Conservation (phyloP, 2,329 filamentous ascomycete species). For the Hymenoscyphus occultus region DNA sequence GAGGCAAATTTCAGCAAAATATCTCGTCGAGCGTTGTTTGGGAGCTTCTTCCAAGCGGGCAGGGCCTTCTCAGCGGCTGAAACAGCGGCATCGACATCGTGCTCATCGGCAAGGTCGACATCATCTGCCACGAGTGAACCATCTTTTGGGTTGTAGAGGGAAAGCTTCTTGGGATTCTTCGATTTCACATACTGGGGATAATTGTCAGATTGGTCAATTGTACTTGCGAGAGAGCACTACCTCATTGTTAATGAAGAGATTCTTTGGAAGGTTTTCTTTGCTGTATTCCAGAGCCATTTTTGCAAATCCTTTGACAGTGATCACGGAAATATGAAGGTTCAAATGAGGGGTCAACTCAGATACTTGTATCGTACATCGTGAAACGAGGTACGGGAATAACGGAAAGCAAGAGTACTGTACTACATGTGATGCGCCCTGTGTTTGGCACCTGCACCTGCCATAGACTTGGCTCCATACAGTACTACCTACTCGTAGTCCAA, state of each 20-base stretch:
- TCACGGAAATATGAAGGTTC: neutral
- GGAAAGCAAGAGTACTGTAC: neutral
- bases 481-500: neutral
- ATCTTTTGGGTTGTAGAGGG: constrained; percentile 49
- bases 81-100: constrained; percentile 45
- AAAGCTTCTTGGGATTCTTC: constrained; percentile 44
- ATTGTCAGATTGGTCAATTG: constrained; percentile 1
- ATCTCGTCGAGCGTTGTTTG: constrained; percentile 38
- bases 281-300: constrained; percentile 36
- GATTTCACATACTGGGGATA: constrained; percentile 35
- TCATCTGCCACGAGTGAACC: constrained; percentile 48
- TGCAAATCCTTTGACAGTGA: neutral
- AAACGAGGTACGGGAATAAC: neutral
- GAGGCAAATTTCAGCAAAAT: constrained; percentile 46
- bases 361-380: no score
- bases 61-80: constrained; percentile 45
- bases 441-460: no score
- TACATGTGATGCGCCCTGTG: neutral
- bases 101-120: constrained; percentile 41
- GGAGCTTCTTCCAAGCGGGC: constrained; percentile 44
- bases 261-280: constrained; percentile 38
- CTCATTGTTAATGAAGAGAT: constrained; percentile 51
- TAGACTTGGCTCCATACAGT: no score
- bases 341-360: neutral
- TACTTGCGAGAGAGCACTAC: constrained; percentile 26